Evolutionary conservation across 441 rosid genomes (phyloP), one percentile per base, ranked within the genome.

Genomic region (Jatropha podagrica): DNA sequence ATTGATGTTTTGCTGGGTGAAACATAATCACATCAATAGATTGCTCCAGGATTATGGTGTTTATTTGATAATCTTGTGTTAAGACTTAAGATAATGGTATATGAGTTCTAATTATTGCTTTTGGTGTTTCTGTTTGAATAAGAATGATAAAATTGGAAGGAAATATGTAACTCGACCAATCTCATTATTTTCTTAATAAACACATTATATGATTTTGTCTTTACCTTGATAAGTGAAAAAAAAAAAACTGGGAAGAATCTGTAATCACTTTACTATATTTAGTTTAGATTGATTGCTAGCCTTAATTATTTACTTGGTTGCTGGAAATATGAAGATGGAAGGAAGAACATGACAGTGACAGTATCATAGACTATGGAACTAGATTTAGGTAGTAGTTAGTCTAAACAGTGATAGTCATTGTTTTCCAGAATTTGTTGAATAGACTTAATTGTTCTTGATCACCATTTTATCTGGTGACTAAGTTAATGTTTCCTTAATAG

Each of bases 281-380:
- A 59, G 27, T 74, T 65, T 6, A 65, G 62, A 59, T 55, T 37
- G 63, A 48, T 42, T 73, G 40, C 55, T 72, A 58, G 8, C 59
- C 60, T 40, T 17, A 65, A 1, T 11, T 52, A 40, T 60, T 62
- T 48, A 17, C 40, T 42, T 70, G 51, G 48, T n/a, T 42, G 18
- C 44, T 70, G 61, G 48, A 56, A 8, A 56, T 71, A 17, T 32
- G 32, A 32, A 32, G 32, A 32, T 32, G 32, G 32, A 32, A 32
- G 32, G 32, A 32, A 32, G 32, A 32, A 0, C 32, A 32, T 32
- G 32, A 32, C 32, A 32, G 32, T 32, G 32, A 32, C 32, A 32
- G 32, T 32, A 32, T 48, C 37, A 10, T 68, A 68, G 38, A 32
- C 32, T 54, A 27, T 41, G 59, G 67, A 65, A 58, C 46, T 55